A percentile compares a stretch with the other conserved stretches of the same genome.
Evolutionary conservation across 73 alveolate genomes (phyloP).

Genomic region (Paraurostyla sp.): DNA sequence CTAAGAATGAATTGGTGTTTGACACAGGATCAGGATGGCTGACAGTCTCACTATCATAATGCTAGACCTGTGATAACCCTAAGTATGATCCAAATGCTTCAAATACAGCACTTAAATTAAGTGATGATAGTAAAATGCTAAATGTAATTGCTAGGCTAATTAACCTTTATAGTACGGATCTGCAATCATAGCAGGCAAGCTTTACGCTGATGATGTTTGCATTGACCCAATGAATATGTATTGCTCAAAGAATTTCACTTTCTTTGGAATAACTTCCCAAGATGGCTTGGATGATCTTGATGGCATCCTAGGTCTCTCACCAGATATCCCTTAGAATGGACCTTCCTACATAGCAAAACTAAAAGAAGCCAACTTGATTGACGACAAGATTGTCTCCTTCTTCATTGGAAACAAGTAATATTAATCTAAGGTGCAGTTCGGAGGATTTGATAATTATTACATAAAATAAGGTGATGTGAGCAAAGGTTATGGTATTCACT

Average conservation of each 20-base stretch:
- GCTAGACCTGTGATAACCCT: slow-evolving; percentile 5
- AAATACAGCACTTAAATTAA: neutral
- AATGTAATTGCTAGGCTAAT: too few relatives aligned
- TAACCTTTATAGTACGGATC: slow-evolving; percentile 64
- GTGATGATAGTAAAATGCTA: neutral
- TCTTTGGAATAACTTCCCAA: slow-evolving; percentile 19
- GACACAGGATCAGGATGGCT: slow-evolving; percentile 63
- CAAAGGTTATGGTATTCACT: slow-evolving; percentile 45
- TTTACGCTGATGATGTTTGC: slow-evolving; percentile 29
- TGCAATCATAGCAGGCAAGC: slow-evolving; percentile 31
- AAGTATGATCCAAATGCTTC: slow-evolving; percentile 38
- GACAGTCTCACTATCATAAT: neutral
- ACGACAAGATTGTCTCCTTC: slow-evolving; percentile 28
- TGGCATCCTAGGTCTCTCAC: slow-evolving; percentile 53
- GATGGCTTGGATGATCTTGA: slow-evolving; percentile 52
- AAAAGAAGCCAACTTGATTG: neutral
- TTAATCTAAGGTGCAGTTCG: slow-evolving; percentile 27
- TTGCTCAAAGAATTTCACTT: slow-evolving; percentile 29
- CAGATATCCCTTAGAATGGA: slow-evolving; percentile 37
- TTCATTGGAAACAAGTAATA: neutral
- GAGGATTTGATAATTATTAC: slow-evolving; percentile 42
- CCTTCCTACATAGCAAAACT: slow-evolving; percentile 21
- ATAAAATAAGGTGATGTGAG: slow-evolving; percentile 15
- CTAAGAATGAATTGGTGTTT: neutral
- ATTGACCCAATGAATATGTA: slow-evolving; percentile 8